phyloP scores from a whole-genome alignment of 139 green algal species.

The Parachlorella kessleri region DNA sequence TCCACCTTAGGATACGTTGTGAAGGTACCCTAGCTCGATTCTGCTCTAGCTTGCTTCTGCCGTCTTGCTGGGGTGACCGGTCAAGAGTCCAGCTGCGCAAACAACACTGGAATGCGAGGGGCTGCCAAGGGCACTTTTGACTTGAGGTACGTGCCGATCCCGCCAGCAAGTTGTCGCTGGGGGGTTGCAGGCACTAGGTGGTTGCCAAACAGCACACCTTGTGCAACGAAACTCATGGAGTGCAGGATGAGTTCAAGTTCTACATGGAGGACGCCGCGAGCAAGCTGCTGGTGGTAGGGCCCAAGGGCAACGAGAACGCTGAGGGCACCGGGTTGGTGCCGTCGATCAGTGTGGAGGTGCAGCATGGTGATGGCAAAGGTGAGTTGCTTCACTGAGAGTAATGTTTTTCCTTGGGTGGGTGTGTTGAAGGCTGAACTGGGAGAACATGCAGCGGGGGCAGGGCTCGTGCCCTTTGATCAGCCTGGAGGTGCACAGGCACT shows the following conservation, averaged over 20 bases:
- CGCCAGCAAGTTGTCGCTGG: background rate
- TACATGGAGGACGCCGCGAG: conserved; percentile 70
- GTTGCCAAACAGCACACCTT: background rate
- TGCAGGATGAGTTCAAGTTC: conserved; percentile 75
- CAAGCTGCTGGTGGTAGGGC: conserved; percentile 68
- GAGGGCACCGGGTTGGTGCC: conserved; percentile 34
- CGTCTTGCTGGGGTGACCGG: too few species aligned
- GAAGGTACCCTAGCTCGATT: too few species aligned
- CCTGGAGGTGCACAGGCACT: background rate
- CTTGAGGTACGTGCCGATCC: background rate
- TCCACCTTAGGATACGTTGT: too few species aligned
- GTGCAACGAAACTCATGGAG: background rate
- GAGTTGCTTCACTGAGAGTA: too few species aligned
- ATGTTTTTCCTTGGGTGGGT: too few species aligned
- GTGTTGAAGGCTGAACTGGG: too few species aligned
- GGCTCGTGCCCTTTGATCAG: too few species aligned
- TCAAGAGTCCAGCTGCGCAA: too few species aligned
- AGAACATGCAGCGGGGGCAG: too few species aligned
- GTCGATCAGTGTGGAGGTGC: background rate
- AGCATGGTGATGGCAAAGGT: too few species aligned
- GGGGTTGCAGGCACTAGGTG: background rate
- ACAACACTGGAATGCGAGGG: too few species aligned
- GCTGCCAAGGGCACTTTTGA: conserved; percentile 6
- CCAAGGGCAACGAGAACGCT: conserved; percentile 45
- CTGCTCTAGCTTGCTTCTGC: too few species aligned